These are phyloP conservation scores for Pseudogymnoascus sp. DNA, from an alignment of 2,329 filamentous ascomycete genomes.

Conservation along the genomic window DNA sequence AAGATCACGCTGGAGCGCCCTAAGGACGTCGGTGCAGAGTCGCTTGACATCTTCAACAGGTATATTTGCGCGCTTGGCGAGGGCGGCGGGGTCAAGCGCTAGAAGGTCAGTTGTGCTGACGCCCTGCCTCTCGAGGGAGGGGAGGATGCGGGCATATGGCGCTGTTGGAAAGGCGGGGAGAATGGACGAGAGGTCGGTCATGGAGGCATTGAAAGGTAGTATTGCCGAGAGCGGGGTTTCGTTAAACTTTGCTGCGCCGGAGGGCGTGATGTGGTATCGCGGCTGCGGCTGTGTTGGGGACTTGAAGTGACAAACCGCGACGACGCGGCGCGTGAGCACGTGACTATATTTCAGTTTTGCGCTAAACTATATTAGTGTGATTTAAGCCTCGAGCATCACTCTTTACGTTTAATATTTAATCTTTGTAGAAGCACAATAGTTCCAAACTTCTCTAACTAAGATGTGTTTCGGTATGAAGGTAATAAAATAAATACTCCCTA, in stretches of 20 bases:
- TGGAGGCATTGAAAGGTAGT: slow-evolving; percentile 34
- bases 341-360: background rate
- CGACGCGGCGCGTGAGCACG: background rate
- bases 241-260: slow-evolving; percentile 11
- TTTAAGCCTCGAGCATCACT: background rate
- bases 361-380: background rate
- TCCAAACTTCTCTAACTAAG: background rate
- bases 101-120: slow-evolving; percentile 79
- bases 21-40: slow-evolving; percentile 58
- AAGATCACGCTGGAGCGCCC: slow-evolving; percentile 54
- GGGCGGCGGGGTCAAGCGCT: slow-evolving; percentile 69
- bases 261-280: background rate
- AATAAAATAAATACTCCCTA: background rate
- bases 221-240: background rate
- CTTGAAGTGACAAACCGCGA: background rate
- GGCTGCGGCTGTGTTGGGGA: background rate
- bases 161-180: slow-evolving; percentile 69
- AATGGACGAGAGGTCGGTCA: slow-evolving; percentile 80
- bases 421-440: background rate
- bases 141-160: slow-evolving; percentile 65
- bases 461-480: background rate
- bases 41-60: slow-evolving; percentile 73
- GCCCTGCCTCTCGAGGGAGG: slow-evolving; percentile 66
- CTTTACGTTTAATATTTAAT: background rate
- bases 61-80: slow-evolving; percentile 77